Evolutionary conservation across 2,329 filamentous ascomycete species (phyloP), one percentile per base, ranked within the genome.

Genomic region (Rhytidhysteron rufulum): DNA sequence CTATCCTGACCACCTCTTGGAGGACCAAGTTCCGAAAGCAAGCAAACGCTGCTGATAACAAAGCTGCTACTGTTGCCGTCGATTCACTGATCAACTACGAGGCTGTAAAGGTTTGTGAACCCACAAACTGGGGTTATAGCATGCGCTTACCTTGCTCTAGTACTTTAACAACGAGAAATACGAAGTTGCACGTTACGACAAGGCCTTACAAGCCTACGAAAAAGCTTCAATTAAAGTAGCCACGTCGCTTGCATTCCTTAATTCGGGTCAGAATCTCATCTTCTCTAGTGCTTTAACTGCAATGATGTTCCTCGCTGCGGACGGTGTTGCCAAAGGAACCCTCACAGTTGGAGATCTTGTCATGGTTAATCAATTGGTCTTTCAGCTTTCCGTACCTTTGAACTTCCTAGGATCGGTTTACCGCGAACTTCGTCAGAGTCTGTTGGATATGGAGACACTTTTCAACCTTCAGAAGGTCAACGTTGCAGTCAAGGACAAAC

Each of bases 111-210:
- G 61, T 64, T 52, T 16, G 34, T 37, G 10, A 4, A 13, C n/a
- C 10, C 24, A 17, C 29, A 20, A 35, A 9, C n/a, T 13, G 18
- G 15, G 27, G 17, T 7, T 15, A 11, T 17, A 21, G 5, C 4
- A 10, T 34, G 31, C 17, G n/a, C 21, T 36, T 15, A 45, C 13
- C 11, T 15, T 15, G 20, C 21, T 21, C 7, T 40, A 67, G 60
- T 95, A 97, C 71, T 98, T 97, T 72, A 98, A 98, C 72, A 98
- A 98, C 58, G 94, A 98, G 61, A 88, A 86, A 50, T 97, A 89
- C 51, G 93, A 98, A 69, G 88, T 95, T 31, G 78, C 79, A 22
- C 81, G 93, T 31, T 98, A 98, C 63, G 90, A 97, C 66, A 80
- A 83, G 54, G 89, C 93, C 0, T 73, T 98, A 18, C 78, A 83